Conservation (phyloP, 2,329 filamentous ascomycete species). For the Anthostomella pinea region DNA sequence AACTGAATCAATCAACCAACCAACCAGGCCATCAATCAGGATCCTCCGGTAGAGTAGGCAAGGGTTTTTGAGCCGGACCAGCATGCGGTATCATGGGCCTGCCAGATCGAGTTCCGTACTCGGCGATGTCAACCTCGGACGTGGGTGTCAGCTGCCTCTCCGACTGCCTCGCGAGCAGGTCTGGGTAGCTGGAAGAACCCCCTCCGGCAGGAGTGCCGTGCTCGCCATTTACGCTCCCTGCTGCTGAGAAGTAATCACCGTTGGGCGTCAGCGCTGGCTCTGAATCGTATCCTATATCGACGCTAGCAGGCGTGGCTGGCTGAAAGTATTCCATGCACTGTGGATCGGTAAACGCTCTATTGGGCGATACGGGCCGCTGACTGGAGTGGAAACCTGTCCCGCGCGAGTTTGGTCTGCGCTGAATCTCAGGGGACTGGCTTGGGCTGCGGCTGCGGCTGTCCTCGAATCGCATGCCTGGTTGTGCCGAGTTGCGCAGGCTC, state of each 20-base stretch:
- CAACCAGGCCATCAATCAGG: slow-evolving; percentile 15
- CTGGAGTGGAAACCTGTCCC: slow-evolving; percentile 7
- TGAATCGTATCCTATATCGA: slow-evolving; percentile 32
- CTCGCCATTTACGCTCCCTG: slow-evolving; percentile 14
- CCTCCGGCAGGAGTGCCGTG: slow-evolving; percentile 2
- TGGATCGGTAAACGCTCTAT: slow-evolving; percentile 24
- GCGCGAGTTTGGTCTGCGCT: slow-evolving; percentile 7
- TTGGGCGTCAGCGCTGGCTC: slow-evolving; percentile 27
- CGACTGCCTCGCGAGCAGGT: slow-evolving; percentile 23
- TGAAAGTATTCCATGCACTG: slow-evolving; percentile 14
- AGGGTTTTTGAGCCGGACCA: slow-evolving; percentile 37
- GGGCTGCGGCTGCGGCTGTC: slow-evolving; percentile 5
- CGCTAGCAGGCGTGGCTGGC: slow-evolving; percentile 27
- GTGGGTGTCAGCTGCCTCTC: slow-evolving; percentile 28
- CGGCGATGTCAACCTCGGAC: slow-evolving; percentile 17
- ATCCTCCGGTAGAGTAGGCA: slow-evolving; percentile 42
- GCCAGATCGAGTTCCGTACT: slow-evolving; percentile 15
- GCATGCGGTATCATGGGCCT: slow-evolving; percentile 18
- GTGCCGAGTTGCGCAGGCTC: slow-evolving; percentile 4
- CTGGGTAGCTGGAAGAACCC: slow-evolving; percentile 14
- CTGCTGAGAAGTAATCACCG: slow-evolving; percentile 25
- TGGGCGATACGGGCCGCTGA: slow-evolving; percentile 15
- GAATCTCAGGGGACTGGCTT: slow-evolving; percentile 15
- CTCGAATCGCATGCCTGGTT: slow-evolving; percentile 1
- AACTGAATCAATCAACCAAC: not conserved